These are phyloP conservation scores for Tolypocladium amazonense DNA, from an alignment of 2,329 filamentous ascomycete genomes.

Conservation along the genomic window DNA sequence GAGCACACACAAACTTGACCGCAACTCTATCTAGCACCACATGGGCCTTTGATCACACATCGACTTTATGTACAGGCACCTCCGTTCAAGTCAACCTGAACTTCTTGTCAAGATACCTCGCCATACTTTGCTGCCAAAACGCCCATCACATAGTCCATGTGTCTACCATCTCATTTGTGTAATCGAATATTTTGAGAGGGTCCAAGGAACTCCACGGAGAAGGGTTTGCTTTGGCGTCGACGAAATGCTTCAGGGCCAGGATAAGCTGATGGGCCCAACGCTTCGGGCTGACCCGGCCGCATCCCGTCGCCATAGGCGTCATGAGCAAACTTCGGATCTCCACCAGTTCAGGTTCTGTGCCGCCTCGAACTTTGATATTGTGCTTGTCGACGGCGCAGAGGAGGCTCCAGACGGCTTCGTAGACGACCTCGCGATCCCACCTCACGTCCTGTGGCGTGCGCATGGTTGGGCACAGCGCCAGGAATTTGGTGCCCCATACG, in stretches of 20 bases:
- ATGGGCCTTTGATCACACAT: neutral
- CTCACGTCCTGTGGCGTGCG: slow-evolving; percentile 27
- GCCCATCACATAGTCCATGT: slow-evolving; percentile 2
- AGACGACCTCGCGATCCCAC: slow-evolving; percentile 43
- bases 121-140: neutral
- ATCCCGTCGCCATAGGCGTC: slow-evolving; percentile 40
- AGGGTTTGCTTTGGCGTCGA: slow-evolving; percentile 32
- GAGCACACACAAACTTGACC: neutral
- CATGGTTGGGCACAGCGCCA: slow-evolving; percentile 45
- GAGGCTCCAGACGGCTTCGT: slow-evolving; percentile 42
- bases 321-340: slow-evolving; percentile 34
- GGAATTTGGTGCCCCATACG: slow-evolving; percentile 27
- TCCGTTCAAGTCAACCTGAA: neutral
- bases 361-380: slow-evolving; percentile 21
- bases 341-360: slow-evolving; percentile 4
- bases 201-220: slow-evolving; percentile 28
- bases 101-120: neutral
- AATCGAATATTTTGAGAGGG: slow-evolving; percentile 1
- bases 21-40: neutral
- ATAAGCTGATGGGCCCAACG: slow-evolving; percentile 40
- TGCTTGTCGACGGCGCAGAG: slow-evolving; percentile 35
- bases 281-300: slow-evolving; percentile 31
- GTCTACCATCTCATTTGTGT: slow-evolving; percentile 2
- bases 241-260: slow-evolving; percentile 39
- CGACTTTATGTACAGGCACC: neutral